Base-by-base conservation (phyloP, 129 eudicot species). In the Gnaphalium uliginosum region DNA sequence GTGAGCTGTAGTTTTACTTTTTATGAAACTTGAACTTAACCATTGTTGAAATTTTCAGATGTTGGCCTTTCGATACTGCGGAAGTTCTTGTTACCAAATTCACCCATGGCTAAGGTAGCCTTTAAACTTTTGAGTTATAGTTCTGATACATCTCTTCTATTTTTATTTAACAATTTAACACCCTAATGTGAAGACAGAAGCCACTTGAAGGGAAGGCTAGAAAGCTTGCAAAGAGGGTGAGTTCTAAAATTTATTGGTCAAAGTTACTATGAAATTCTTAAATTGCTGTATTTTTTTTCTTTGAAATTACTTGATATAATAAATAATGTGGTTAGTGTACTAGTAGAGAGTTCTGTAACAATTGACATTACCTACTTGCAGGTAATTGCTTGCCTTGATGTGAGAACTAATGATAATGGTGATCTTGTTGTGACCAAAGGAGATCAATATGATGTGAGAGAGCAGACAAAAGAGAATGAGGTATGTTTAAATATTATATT, bases 371-470 rank as follows among this genome's bases (percentile, higher is more conserved):
- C 56, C 29, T 25, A 59, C 58, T 69, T 61, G 71, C 78, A 95
- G 99, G 99, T 95, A 17, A 95, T 95, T 81, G 97, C 99, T 76
- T 95, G 99, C 81, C 97, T 90, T 77, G 99, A 95, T 89, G 99
- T 95, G 84, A 91, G 99, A 87, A 74, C 96, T 23, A 95, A 95
- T 84, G 99, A 95, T 83, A 82, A 86, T 6, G 99, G 99, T 22
- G 99, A 95, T 78, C 97, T 95, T 77, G 94, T 95, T 79, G 99
- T 95, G 54, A 95, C 99, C 21, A 95, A 95, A 87, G 99, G 99
- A 75, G 99, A 95, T 75, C 99, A 95, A 24, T 95, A 95, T 86
- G 97, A 95, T 80, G 99, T 95, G 33, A 87, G 99, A 78, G 99
- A 95, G 83, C 84, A 89, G 60, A 87, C 96, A 19, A 60, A 87